Percentiles rank a stretch among this genome's conserved stretches.
These are phyloP conservation scores for Fraxinus paxiana DNA, from an alignment of 305 asterid species.

Conservation along the genomic window DNA sequence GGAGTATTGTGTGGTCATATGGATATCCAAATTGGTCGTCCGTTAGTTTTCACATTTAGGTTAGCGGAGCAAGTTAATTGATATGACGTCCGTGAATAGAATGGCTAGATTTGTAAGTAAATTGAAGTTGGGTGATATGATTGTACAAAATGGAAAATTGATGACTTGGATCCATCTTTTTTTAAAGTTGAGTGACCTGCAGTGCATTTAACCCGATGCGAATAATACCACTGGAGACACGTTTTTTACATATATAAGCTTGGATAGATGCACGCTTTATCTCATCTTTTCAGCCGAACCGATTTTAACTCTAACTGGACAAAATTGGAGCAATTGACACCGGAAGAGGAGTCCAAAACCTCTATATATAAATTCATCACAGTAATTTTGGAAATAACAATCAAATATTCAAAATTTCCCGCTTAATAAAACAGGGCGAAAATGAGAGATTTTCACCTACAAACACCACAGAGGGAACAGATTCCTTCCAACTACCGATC, in stretches of 20 bases:
- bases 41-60: background rate
- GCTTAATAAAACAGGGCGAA: background rate
- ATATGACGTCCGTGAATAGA: background rate
- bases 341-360: background rate
- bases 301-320: constrained; percentile 19
- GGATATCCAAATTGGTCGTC: too few species aligned
- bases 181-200: background rate
- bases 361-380: background rate
- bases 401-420: background rate
- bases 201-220: background rate
- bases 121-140: background rate
- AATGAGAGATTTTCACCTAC: constrained; percentile 47
- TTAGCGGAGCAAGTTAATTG: background rate
- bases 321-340: constrained; percentile 16
- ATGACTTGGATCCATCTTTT: background rate
- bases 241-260: background rate
- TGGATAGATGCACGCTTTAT: background rate
- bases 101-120: background rate
- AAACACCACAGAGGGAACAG: constrained; percentile 55
- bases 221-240: background rate
- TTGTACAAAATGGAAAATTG: background rate
- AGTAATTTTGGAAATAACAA: background rate
- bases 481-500: constrained; percentile 35
- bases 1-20: too few species aligned
- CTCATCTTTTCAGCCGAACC: background rate